These are phyloP conservation scores for Sodiomyces alkalinus DNA, from an alignment of 2,329 filamentous ascomycete genomes.

Conservation along the genomic window DNA sequence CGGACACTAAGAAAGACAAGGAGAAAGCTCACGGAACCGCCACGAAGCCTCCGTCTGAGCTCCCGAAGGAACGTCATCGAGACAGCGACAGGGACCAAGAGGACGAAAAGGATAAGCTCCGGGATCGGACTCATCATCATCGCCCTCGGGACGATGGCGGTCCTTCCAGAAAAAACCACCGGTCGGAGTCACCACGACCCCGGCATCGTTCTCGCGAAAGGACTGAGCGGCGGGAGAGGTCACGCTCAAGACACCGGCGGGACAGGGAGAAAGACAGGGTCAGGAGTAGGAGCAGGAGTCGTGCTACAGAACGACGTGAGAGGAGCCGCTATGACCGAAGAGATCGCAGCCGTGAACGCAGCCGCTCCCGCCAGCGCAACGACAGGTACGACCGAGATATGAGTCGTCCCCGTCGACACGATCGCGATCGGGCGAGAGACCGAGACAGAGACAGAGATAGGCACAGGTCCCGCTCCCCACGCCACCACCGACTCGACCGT, in stretches of 20 bases:
- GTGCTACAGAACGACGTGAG: too few relatives aligned
- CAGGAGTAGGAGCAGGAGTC: too few relatives aligned
- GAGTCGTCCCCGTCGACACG: conserved; percentile 13
- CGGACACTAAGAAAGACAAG: conserved; percentile 2
- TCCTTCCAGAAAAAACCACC: conserved; percentile 18
- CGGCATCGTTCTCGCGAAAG: conserved; percentile 18
- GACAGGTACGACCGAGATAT: conserved; percentile 18
- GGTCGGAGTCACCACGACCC: conserved; percentile 21
- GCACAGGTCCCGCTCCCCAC: conserved; percentile 5
- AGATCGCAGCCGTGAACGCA: conserved; percentile 20
- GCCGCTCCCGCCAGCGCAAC: conserved; percentile 11
- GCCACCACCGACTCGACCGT: conserved; percentile 8
- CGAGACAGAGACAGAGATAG: conserved; percentile 4
- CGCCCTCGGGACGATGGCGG: conserved; percentile 18
- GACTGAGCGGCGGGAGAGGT: conserved; percentile 20
- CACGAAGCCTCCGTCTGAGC: conserved; percentile 12
- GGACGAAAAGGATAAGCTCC: conserved; percentile 16
- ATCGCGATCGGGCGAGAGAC: conserved; percentile 9
- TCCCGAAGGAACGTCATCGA: too few relatives aligned
- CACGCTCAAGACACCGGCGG: conserved; percentile 21
- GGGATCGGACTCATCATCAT: too few relatives aligned
- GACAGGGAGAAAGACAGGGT: too few relatives aligned
- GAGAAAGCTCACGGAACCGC: too few relatives aligned
- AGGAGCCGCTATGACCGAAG: conserved; percentile 15
- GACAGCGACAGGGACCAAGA: conserved; percentile 12